Conservation (phyloP, 768 basidiomycete genomes). For the Leucogyrophana mollusca region DNA sequence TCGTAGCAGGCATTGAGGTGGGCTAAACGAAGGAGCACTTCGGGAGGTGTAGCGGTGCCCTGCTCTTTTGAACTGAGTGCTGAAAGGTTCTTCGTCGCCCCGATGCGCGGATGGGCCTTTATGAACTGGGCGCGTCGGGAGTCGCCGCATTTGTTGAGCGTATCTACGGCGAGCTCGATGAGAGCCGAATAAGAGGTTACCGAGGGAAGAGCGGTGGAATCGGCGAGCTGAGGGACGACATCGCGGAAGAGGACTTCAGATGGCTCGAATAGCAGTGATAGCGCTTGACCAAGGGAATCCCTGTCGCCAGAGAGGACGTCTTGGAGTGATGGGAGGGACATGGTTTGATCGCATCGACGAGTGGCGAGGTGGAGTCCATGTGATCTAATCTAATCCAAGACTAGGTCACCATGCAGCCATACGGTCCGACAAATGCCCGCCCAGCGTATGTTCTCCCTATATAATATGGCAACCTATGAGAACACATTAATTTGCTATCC, state of each 20-base stretch:
- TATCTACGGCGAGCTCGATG: slow-evolving; percentile 49
- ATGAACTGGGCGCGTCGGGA: slow-evolving; percentile 58
- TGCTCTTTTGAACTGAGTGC: slow-evolving; percentile 81
- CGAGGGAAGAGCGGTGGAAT: slow-evolving; percentile 20
- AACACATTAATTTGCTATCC: background rate
- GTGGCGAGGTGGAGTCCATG: slow-evolving; percentile 3
- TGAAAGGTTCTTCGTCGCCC: slow-evolving; percentile 75
- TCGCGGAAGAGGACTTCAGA: slow-evolving; percentile 53
- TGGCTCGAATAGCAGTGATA: slow-evolving; percentile 58
- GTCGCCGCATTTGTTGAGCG: slow-evolving; percentile 41
- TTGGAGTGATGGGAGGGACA: slow-evolving; percentile 32
- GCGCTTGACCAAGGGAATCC: background rate
- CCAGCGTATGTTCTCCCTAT: too few relatives aligned
- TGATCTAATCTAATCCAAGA: slow-evolving; percentile 5
- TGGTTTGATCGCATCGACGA: too few relatives aligned
- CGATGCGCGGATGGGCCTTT: slow-evolving; percentile 86
- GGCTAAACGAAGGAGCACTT: slow-evolving; percentile 67
- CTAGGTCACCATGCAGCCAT: background rate
- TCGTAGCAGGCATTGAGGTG: slow-evolving; percentile 83
- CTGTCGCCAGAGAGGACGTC: slow-evolving; percentile 17
- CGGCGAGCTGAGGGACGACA: slow-evolving; percentile 54
- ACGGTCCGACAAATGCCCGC: slow-evolving; percentile 6
- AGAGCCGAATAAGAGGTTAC: slow-evolving; percentile 50
- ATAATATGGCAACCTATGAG: slow-evolving; percentile 7
- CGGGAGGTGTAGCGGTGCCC: slow-evolving; percentile 55